Conservation (phyloP, 768 basidiomycete genomes). For the Collybia sordida region DNA sequence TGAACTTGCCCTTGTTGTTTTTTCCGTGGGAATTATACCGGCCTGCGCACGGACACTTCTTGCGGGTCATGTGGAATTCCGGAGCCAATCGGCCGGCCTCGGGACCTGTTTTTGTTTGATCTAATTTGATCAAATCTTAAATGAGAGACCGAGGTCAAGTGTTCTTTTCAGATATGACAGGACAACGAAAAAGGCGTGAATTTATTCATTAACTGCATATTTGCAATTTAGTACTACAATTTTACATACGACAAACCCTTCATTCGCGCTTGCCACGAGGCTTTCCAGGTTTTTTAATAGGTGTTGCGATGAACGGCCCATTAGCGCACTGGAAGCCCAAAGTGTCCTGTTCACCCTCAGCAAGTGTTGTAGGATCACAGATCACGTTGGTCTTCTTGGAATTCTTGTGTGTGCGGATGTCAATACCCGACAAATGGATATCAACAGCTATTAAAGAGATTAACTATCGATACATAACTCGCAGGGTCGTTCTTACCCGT, state of each 20-base stretch:
- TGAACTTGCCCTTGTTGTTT: neutral
- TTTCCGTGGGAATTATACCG: slow-evolving; percentile 3
- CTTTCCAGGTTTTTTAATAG: neutral
- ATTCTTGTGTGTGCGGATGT: slow-evolving; percentile 24
- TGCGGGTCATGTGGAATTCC: no score
- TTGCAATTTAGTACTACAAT: no score
- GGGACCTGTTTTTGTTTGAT: no score
- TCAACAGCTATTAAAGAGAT: slow-evolving; percentile 19
- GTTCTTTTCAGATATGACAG: no score
- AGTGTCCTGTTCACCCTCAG: slow-evolving; percentile 22
- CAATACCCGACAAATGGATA: slow-evolving; percentile 21
- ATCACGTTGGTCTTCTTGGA: slow-evolving; percentile 25
- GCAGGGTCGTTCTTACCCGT: slow-evolving; percentile 22
- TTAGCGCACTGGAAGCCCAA: slow-evolving; percentile 31
- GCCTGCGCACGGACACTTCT: slow-evolving; percentile 8
- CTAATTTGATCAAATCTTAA: no score
- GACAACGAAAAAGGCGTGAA: no score
- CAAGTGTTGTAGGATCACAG: slow-evolving; percentile 29
- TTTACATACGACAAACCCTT: no score
- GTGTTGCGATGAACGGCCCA: slow-evolving; percentile 21
- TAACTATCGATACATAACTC: neutral
- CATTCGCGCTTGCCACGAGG: no score
- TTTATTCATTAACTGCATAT: no score
- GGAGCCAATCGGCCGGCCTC: no score
- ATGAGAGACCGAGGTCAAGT: no score